phyloP scores from a whole-genome alignment of 108 stramenopile genomes.

The Cyclotella sp. region DNA sequence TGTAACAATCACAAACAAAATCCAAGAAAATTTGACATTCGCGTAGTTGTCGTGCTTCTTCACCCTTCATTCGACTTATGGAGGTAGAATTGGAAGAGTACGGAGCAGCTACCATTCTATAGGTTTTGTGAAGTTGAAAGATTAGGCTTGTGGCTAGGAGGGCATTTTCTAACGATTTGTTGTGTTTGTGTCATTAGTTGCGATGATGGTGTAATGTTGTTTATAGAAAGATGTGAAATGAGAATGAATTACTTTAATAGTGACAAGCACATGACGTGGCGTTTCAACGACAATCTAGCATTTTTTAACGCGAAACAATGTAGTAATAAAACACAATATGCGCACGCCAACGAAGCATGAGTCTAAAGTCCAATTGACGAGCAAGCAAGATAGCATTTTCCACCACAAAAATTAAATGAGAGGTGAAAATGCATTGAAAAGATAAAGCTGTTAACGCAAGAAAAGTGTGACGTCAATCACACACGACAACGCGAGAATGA shows the following conservation, averaged over 20 bases:
- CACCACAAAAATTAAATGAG: no score
- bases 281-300: not conserved
- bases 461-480: no score
- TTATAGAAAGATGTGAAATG: not conserved
- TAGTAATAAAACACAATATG: no score
- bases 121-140: slow-evolving; percentile 15
- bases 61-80: slow-evolving; percentile 5
- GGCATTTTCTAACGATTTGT: slow-evolving; percentile 14
- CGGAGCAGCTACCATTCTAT: not conserved
- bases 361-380: no score
- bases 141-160: slow-evolving; percentile 1
- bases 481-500: no score
- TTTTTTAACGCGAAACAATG: no score
- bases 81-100: not conserved
- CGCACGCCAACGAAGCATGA: no score
- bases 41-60: slow-evolving; percentile 11
- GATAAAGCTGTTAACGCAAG: no score
- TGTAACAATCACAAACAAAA: slow-evolving; percentile 29
- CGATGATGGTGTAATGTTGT: not conserved
- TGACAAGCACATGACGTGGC: not conserved
- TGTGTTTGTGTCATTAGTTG: not conserved
- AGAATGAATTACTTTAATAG: no score
- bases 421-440: no score
- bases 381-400: no score
- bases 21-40: slow-evolving; percentile 34